Conservation (phyloP, 1,284 basidiomycete species). For the Coriolopsis trogii region DNA sequence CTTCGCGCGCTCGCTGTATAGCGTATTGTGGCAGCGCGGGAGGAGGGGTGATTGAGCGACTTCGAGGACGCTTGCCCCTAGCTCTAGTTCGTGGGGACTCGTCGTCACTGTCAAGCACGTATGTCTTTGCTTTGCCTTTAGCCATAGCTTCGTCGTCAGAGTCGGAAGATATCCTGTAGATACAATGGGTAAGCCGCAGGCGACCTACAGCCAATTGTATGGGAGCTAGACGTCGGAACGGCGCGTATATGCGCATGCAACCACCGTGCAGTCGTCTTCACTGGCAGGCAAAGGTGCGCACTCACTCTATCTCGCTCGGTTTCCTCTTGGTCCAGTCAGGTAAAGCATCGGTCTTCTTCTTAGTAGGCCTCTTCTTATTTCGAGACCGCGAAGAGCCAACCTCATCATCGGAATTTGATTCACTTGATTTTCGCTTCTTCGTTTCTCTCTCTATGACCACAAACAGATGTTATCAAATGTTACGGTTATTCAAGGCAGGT, state of each 20-base stretch:
- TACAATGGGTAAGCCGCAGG: too few relatives aligned
- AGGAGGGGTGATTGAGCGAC: slow-evolving; percentile 75
- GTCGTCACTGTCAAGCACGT: slow-evolving; percentile 9
- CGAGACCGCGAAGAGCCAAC: slow-evolving; percentile 35
- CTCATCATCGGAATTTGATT: slow-evolving; percentile 27
- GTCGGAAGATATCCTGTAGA: slow-evolving; percentile 52
- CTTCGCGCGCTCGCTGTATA: slow-evolving; percentile 52
- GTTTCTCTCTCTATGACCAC: slow-evolving; percentile 16
- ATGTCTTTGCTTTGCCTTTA: slow-evolving; percentile 37
- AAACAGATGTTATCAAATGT: neutral
- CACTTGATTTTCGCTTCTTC: slow-evolving; percentile 13
- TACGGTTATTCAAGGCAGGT: neutral
- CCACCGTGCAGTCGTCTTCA: neutral
- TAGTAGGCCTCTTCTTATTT: slow-evolving; percentile 40
- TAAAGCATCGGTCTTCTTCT: slow-evolving; percentile 29
- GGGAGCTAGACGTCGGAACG: neutral
- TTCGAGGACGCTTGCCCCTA: slow-evolving; percentile 48
- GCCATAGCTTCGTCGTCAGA: slow-evolving; percentile 45
- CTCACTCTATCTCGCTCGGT: slow-evolving; percentile 28
- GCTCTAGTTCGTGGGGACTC: slow-evolving; percentile 16
- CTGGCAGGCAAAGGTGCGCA: neutral
- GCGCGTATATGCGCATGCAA: slow-evolving; percentile 2
- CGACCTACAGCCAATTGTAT: too few relatives aligned
- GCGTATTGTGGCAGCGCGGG: slow-evolving; percentile 56
- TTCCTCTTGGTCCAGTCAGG: slow-evolving; percentile 32